Conservation (phyloP, 495 filamentous ascomycete species). For the Podospora tetraspora region DNA sequence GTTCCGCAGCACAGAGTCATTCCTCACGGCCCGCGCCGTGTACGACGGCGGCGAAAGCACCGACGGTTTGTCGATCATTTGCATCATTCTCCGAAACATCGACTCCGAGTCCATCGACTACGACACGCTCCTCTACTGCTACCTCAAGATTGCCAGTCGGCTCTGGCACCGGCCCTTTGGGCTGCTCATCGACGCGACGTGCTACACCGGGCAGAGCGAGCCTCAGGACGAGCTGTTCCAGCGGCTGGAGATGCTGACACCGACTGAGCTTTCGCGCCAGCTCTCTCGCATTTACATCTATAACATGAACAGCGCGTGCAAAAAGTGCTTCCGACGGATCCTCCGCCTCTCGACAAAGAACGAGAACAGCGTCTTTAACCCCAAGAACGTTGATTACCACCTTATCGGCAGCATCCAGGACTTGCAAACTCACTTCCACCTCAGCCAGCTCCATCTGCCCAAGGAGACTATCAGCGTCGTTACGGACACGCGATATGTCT, state of each 20-base stretch:
- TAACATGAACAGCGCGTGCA: constrained; percentile 63
- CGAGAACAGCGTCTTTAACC: constrained; percentile 51
- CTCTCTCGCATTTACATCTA: constrained; percentile 57
- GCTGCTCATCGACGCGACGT: constrained; percentile 60
- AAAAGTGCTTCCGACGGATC: constrained; percentile 57
- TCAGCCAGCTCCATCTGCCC: constrained; percentile 56
- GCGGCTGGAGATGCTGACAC: constrained; percentile 53
- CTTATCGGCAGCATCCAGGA: constrained; percentile 56
- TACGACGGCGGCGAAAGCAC: constrained; percentile 66
- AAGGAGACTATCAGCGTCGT: constrained; percentile 63
- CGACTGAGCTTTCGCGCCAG: constrained; percentile 51
- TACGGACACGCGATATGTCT: constrained; percentile 58
- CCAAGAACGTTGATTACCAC: constrained; percentile 56
- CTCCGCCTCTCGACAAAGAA: constrained; percentile 51
- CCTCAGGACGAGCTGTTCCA: constrained; percentile 54
- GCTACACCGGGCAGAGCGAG: constrained; percentile 56
- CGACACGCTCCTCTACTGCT: constrained; percentile 58
- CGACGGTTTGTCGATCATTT: constrained; percentile 61
- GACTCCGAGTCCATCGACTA: constrained; percentile 54
- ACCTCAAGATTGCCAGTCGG: constrained; percentile 61
- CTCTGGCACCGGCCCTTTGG: constrained; percentile 63
- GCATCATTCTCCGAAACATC: constrained; percentile 59
- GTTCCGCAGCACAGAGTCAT: constrained; percentile 55
- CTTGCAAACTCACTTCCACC: constrained; percentile 58
- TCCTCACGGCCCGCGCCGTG: constrained; percentile 54